These are phyloP conservation scores for Cordyceps tenuipes DNA, from an alignment of 2,329 filamentous ascomycete genomes.

Conservation along the genomic window DNA sequence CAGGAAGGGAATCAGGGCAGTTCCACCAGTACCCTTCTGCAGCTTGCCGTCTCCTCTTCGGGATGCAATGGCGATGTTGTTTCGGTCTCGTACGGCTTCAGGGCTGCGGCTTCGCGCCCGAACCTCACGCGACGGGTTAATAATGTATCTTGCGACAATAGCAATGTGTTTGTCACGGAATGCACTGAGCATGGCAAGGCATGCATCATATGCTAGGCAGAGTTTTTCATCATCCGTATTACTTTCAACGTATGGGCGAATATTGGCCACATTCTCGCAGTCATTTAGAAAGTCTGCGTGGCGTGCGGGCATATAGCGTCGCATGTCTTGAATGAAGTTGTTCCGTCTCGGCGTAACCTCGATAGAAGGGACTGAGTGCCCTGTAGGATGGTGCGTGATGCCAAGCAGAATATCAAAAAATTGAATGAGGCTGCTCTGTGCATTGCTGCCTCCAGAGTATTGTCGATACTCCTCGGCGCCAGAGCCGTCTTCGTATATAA, in stretches of 20 bases:
- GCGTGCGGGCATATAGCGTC: constrained; percentile 88
- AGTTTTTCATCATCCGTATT: constrained; percentile 55
- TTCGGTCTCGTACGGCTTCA: constrained; percentile 37
- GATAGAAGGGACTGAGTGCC: constrained; percentile 43
- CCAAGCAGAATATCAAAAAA: constrained; percentile 93
- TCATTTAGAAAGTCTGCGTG: constrained; percentile 85
- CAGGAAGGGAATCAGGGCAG: constrained; percentile 86
- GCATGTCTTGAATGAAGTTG: constrained; percentile 97
- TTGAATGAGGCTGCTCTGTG: constrained; percentile 92
- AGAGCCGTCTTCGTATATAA: constrained; percentile 77
- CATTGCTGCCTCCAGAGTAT: constrained; percentile 90
- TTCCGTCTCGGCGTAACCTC: constrained; percentile 48
- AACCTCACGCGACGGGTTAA: constrained; percentile 74
- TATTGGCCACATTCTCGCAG: constrained; percentile 72
- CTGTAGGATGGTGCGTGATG: constrained; percentile 83
- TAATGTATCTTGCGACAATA: constrained; percentile 92
- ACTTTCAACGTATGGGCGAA: constrained; percentile 69
- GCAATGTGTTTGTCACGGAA: constrained; percentile 93
- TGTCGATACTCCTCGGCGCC: constrained; percentile 64
- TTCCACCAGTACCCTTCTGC: constrained; percentile 85
- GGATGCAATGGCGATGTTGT: constrained; percentile 58
- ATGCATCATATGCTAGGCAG: constrained; percentile 80
- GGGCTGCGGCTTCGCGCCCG: constrained; percentile 52
- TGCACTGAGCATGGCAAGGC: constrained; percentile 58
- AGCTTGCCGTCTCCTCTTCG: constrained; percentile 44